These are phyloP conservation scores for Pythium pyrilobum DNA, from an alignment of 352 stramenopile genomes.

Conservation along the genomic window DNA sequence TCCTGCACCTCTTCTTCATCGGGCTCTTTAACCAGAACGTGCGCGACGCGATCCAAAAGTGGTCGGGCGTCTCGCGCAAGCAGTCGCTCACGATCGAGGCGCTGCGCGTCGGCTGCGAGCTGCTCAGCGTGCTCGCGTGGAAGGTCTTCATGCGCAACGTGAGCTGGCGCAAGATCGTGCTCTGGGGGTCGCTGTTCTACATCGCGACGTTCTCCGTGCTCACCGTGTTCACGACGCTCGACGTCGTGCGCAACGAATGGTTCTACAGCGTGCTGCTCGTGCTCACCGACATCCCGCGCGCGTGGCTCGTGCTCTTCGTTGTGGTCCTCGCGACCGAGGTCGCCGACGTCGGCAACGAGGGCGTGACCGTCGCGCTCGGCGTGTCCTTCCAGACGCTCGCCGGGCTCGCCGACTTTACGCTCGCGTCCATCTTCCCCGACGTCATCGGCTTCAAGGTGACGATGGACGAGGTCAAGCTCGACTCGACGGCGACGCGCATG, in stretches of 20 bases:
- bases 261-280: constrained; percentile 33
- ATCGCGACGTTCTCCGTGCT: neutral
- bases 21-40: constrained; percentile 20
- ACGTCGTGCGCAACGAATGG: constrained; percentile 35
- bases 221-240: constrained; percentile 21
- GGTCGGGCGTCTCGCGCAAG: constrained; percentile 11
- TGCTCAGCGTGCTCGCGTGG: constrained; percentile 9
- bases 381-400: constrained; percentile 45
- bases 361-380: constrained; percentile 42
- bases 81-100: constrained; percentile 1
- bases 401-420: constrained; percentile 20
- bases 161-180: constrained; percentile 3
- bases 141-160: constrained; percentile 8
- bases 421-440: constrained; percentile 24
- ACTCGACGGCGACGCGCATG: neutral
- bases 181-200: constrained; percentile 8
- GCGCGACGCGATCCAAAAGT: constrained; percentile 10
- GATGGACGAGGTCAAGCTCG: neutral
- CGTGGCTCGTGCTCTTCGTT: constrained; percentile 38
- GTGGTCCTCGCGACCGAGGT: constrained; percentile 50
- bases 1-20: constrained; percentile 14
- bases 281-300: constrained; percentile 31
- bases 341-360: constrained; percentile 41
- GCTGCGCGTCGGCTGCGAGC: neutral
- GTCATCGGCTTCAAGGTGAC: constrained; percentile 6